Evolutionary conservation across 495 filamentous ascomycete genomes (phyloP).

Genomic region (Tuber aestivum): DNA sequence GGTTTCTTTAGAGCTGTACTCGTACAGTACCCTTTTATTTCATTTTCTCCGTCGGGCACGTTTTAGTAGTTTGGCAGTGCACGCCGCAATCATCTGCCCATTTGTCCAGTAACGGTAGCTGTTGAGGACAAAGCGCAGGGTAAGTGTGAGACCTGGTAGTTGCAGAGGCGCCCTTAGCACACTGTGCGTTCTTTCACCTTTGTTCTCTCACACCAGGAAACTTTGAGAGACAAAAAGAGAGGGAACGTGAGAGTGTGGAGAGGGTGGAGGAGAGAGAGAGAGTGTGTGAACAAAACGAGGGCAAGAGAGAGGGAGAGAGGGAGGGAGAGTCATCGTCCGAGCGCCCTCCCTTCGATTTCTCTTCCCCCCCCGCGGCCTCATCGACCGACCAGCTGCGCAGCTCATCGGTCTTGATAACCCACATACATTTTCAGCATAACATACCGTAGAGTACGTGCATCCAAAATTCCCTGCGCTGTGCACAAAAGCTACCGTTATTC

Average conservation of each 20-base stretch:
- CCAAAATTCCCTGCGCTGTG: neutral
- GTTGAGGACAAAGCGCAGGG: slow-evolving; percentile 1
- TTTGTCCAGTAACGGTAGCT: neutral
- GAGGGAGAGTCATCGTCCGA: slow-evolving; percentile 2
- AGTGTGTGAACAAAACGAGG: neutral
- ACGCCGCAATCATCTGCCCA: neutral
- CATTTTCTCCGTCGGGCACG: neutral
- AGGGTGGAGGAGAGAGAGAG: neutral
- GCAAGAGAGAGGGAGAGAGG: too few species aligned
- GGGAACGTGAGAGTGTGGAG: neutral
- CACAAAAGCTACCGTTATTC: slow-evolving; percentile 1
- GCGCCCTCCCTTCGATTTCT: neutral
- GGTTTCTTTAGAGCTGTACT: neutral
- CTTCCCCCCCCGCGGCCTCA: neutral
- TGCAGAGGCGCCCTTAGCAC: slow-evolving; percentile 5
- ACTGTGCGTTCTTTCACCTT: slow-evolving; percentile 1
- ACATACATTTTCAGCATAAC: neutral
- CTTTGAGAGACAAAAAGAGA: neutral
- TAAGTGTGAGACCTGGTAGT: neutral
- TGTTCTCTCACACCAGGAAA: neutral
- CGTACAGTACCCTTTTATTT: neutral
- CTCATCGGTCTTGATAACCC: neutral
- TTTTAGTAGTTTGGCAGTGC: neutral
- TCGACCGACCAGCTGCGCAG: neutral
- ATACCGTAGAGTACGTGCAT: slow-evolving; percentile 2